A percentile compares a stretch with the other conserved stretches of the same genome.
These are phyloP conservation scores for Exophiala spinifera DNA, from an alignment of 2,329 filamentous ascomycete genomes.

Conservation along the genomic window DNA sequence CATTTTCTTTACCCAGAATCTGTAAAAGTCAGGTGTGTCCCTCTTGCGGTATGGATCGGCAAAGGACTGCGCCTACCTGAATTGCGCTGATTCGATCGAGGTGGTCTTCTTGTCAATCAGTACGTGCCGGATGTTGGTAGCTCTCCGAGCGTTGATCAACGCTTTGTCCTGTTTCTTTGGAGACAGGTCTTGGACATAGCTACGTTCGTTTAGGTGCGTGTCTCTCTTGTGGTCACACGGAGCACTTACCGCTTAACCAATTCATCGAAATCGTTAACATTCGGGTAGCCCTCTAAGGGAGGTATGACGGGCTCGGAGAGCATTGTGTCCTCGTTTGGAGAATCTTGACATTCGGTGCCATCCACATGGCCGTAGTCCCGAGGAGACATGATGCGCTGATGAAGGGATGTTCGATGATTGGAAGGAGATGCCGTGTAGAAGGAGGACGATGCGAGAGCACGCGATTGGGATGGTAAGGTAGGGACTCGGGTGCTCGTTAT, in stretches of 20 bases:
- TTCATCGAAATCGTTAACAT: conserved; percentile 46
- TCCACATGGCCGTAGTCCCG: conserved; percentile 37
- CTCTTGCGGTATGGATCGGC: neutral
- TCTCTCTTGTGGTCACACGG: too few relatives aligned
- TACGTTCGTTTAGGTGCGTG: conserved; percentile 22
- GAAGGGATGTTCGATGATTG: conserved; percentile 21
- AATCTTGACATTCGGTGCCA: conserved; percentile 45
- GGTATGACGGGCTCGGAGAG: conserved; percentile 45
- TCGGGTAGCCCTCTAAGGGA: conserved; percentile 44
- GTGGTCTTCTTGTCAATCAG: conserved; percentile 50
- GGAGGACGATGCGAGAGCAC: conserved; percentile 31
- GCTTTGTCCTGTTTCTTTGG: conserved; percentile 53
- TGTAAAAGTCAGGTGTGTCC: conserved; percentile 27
- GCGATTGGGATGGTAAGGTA: conserved; percentile 33
- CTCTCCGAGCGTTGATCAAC: conserved; percentile 47
- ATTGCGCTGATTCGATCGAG: conserved; percentile 50
- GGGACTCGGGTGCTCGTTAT: conserved; percentile 30
- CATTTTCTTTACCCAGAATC: conserved; percentile 55
- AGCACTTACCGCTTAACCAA: conserved; percentile 43
- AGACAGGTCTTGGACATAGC: conserved; percentile 50
- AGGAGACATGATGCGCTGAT: conserved; percentile 28
- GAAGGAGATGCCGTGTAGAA: conserved; percentile 32
- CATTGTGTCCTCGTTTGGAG: conserved; percentile 42
- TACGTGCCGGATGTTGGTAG: conserved; percentile 47
- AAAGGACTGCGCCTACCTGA: conserved; percentile 38